Conservation (phyloP, 495 filamentous ascomycete species). For the Xylaria grammica region DNA sequence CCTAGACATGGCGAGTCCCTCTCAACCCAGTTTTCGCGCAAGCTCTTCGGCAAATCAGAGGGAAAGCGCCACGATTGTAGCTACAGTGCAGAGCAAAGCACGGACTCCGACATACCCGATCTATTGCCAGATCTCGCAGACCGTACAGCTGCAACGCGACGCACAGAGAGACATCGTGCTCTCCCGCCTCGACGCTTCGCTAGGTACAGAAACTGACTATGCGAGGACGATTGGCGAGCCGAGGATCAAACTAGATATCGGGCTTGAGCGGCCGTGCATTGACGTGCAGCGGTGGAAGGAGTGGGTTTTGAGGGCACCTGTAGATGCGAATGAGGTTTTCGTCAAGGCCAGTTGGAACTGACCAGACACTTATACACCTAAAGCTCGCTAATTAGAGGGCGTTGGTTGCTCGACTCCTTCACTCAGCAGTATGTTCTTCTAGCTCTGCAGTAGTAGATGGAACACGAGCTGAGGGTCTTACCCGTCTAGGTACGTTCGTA, state of each 20-base stretch:
- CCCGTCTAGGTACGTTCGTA: no score
- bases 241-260: not conserved
- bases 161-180: conserved; percentile 8
- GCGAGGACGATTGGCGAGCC: not conserved
- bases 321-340: not conserved
- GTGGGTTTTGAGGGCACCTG: conserved; percentile 16
- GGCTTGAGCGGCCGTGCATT: conserved; percentile 9
- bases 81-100: not conserved
- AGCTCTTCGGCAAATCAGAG: not conserved
- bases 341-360: not conserved
- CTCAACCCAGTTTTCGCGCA: not conserved
- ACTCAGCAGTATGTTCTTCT: no score
- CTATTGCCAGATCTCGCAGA: conserved; percentile 11
- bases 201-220: not conserved
- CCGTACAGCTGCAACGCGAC: not conserved
- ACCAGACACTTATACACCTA: not conserved
- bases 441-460: no score
- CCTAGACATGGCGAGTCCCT: conserved; percentile 4
- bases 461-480: no score
- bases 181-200: conserved; percentile 10
- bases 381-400: no score
- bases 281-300: conserved; percentile 18
- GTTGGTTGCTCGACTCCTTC: no score
- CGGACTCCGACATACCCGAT: conserved; percentile 7
- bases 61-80: not conserved